These are phyloP conservation scores for Alternaria novae-zelandiae DNA, from an alignment of 2,329 filamentous ascomycete genomes.

Conservation along the genomic window DNA sequence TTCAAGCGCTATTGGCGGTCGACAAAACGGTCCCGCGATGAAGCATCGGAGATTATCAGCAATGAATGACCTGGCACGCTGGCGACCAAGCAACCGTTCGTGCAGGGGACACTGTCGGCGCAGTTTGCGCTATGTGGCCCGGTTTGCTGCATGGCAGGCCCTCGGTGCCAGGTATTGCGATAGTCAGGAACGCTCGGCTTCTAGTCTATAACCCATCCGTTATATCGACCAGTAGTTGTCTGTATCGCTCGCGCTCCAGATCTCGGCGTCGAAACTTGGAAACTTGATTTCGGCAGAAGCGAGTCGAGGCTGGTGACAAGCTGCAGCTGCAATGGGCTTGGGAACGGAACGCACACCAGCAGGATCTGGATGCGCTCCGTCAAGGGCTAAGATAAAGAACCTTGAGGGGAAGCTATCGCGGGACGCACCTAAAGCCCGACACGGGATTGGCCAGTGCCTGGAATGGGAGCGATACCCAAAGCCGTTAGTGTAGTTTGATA, in stretches of 20 bases:
- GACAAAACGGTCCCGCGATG: conserved; percentile 18
- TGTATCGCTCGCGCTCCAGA: not conserved
- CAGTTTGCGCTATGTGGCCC: conserved; percentile 17
- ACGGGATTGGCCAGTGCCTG: conserved; percentile 35
- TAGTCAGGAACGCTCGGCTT: conserved; percentile 21
- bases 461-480: conserved; percentile 23
- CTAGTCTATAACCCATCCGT: conserved; percentile 2
- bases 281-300: not conserved
- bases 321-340: not conserved
- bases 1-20: conserved; percentile 26
- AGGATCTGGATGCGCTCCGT: conserved; percentile 10
- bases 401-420: conserved; percentile 31
- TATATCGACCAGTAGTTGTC: not conserved
- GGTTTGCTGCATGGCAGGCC: conserved; percentile 25
- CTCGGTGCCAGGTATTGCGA: conserved; percentile 23
- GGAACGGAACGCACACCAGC: conserved; percentile 8
- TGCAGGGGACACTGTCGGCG: conserved; percentile 34
- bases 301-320: conserved; percentile 2
- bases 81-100: conserved; percentile 37
- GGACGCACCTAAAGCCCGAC: conserved; percentile 40
- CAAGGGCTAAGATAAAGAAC: conserved; percentile 19
- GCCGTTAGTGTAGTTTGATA: conserved; percentile 24
- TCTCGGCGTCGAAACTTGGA: not conserved
- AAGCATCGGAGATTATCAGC: conserved; percentile 29
- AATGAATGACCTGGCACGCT: conserved; percentile 39